Percentiles rank a stretch among this genome's conserved stretches.
These are phyloP conservation scores for Trametes punicea DNA, from an alignment of 768 basidiomycete genomes.

Conservation along the genomic window DNA sequence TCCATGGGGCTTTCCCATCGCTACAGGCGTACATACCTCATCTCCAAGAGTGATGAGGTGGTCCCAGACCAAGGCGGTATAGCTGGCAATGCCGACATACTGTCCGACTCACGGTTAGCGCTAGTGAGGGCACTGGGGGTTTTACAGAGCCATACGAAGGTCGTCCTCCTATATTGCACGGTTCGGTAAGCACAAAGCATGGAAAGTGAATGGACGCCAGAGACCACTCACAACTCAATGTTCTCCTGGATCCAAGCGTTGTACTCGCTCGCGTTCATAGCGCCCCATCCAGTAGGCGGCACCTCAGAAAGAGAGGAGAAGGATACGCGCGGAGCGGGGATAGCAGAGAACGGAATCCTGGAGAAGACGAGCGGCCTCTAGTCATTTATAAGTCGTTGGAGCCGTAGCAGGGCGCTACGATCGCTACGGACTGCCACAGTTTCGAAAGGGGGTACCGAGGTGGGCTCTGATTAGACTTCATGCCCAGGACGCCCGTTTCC, in stretches of 20 bases:
- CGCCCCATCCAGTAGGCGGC: slow-evolving; percentile 6
- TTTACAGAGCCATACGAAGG: slow-evolving; percentile 4
- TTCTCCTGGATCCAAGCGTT: not conserved
- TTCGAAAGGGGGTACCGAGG: not conserved
- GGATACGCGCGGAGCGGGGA: not conserved
- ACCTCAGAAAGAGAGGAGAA: not conserved
- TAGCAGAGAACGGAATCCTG: not conserved
- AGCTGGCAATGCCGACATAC: slow-evolving; percentile 52
- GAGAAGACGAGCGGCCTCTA: not conserved
- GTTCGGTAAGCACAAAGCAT: not conserved
- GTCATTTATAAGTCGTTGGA: slow-evolving; percentile 3
- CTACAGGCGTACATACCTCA: slow-evolving; percentile 32
- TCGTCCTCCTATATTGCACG: slow-evolving; percentile 6
- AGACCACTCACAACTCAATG: slow-evolving; percentile 3
- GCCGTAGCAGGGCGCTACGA: slow-evolving; percentile 2
- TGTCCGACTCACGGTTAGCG: slow-evolving; percentile 20
- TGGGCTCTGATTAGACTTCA: slow-evolving; percentile 6
- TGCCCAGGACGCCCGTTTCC: not conserved
- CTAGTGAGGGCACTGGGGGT: too few relatives aligned
- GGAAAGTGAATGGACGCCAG: not conserved
- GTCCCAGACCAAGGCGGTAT: slow-evolving; percentile 53
- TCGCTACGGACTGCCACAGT: slow-evolving; percentile 9
- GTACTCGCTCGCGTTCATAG: slow-evolving; percentile 3
- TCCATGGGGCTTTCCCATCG: not conserved
- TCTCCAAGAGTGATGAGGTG: slow-evolving; percentile 50